phyloP scores from a whole-genome alignment of 352 stramenopile genomes.

The Phytophthora litchii region DNA sequence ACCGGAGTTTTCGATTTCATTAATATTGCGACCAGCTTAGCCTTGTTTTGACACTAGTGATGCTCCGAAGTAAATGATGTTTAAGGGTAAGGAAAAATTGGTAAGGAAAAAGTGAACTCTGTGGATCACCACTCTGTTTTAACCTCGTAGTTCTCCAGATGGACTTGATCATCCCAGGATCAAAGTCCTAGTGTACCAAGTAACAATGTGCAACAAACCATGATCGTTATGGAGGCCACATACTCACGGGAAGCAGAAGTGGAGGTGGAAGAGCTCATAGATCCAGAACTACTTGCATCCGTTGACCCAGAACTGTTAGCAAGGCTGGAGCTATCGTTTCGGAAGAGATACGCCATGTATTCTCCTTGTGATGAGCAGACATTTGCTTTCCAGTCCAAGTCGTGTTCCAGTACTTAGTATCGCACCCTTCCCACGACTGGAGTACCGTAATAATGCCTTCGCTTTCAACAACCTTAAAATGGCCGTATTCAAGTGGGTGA shows the following conservation, averaged over 20 bases:
- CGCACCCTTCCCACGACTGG: background rate
- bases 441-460: background rate
- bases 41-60: no score
- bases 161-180: background rate
- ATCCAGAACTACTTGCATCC: background rate
- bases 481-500: background rate
- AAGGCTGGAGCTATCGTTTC: background rate
- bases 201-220: background rate
- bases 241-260: background rate
- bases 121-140: no score
- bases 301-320: background rate
- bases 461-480: background rate
- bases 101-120: no score
- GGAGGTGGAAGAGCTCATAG: background rate
- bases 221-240: background rate
- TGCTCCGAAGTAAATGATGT: no score
- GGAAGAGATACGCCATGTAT: background rate
- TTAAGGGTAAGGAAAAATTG: no score
- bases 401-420: background rate
- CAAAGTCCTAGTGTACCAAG: background rate
- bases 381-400: background rate
- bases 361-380: background rate
- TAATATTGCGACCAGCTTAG: no score
- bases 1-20: no score
- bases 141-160: background rate